phyloP scores from a whole-genome alignment of 1,284 basidiomycete genomes.

The Ceratobasidium sp. region DNA sequence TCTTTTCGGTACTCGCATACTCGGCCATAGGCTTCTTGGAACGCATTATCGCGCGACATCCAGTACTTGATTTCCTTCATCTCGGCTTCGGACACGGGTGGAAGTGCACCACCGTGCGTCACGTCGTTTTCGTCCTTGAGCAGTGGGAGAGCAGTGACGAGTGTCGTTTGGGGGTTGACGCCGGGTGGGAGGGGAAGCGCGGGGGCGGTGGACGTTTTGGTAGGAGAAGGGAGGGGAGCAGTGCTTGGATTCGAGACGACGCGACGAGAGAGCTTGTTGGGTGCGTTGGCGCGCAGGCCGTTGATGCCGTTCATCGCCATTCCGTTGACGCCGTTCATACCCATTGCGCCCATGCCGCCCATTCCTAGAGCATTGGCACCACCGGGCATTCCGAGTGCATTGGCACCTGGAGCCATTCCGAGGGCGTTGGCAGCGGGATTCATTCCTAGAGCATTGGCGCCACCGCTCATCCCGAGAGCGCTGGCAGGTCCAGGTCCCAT shows the following conservation, averaged over 20 bases:
- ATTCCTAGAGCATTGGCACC: neutral
- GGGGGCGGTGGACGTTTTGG: conserved; percentile 48
- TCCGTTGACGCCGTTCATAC: neutral
- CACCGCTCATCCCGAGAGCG: conserved; percentile 29
- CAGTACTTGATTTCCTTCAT: conserved; percentile 57
- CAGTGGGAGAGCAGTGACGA: conserved; percentile 65
- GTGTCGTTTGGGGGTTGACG: conserved; percentile 67
- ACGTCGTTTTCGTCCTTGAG: conserved; percentile 55
- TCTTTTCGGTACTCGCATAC: conserved; percentile 47
- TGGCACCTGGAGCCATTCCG: neutral
- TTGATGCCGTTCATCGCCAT: conserved; percentile 4
- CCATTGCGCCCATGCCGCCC: neutral
- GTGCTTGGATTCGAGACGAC: conserved; percentile 43
- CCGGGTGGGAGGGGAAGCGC: conserved; percentile 50
- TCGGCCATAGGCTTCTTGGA: conserved; percentile 51
- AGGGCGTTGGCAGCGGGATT: no score
- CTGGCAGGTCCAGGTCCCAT: no score
- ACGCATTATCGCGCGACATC: conserved; percentile 60
- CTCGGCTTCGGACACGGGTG: conserved; percentile 58
- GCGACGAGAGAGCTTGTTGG: conserved; percentile 41
- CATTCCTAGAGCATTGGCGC: neutral
- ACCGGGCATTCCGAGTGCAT: neutral
- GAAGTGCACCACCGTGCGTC: conserved; percentile 58
- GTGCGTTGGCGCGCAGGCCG: conserved; percentile 3
- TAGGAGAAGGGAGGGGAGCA: conserved; percentile 47